These are phyloP conservation scores for Rhynchosporium graminicola DNA, from an alignment of 2,329 filamentous ascomycete species.

Conservation along the genomic window DNA sequence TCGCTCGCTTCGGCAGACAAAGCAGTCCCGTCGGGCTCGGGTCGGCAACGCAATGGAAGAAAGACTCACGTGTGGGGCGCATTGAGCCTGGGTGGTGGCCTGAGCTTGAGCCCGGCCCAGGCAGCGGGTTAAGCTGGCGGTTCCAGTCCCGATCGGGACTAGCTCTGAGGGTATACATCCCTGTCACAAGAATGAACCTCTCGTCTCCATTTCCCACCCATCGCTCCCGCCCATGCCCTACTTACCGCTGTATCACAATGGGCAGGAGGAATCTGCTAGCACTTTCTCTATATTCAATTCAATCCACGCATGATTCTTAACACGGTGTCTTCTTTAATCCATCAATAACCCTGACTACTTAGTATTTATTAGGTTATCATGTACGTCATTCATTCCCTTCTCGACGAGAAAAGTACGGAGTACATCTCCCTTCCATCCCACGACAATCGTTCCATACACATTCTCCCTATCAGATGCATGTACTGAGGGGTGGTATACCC, in stretches of 20 bases:
- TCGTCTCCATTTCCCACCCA: neutral
- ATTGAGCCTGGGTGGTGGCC: neutral
- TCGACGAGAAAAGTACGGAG: too few species aligned
- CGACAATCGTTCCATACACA: neutral
- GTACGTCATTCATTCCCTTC: too few species aligned
- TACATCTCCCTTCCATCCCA: too few species aligned
- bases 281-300: too few species aligned
- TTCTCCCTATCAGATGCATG: neutral
- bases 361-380: too few species aligned
- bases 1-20: neutral
- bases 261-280: neutral
- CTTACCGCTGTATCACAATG: constrained; percentile 3
- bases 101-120: neutral
- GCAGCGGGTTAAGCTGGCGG: neutral
- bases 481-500: too few species aligned
- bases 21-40: constrained; percentile 5
- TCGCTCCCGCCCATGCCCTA: neutral
- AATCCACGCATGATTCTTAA: too few species aligned
- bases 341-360: too few species aligned
- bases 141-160: neutral
- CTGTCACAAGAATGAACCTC: too few species aligned
- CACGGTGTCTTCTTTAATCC: too few species aligned
- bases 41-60: too few species aligned
- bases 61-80: neutral
- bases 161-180: neutral